Conservation (phyloP, 768 basidiomycete species). For the Podaxis pistillaris region DNA sequence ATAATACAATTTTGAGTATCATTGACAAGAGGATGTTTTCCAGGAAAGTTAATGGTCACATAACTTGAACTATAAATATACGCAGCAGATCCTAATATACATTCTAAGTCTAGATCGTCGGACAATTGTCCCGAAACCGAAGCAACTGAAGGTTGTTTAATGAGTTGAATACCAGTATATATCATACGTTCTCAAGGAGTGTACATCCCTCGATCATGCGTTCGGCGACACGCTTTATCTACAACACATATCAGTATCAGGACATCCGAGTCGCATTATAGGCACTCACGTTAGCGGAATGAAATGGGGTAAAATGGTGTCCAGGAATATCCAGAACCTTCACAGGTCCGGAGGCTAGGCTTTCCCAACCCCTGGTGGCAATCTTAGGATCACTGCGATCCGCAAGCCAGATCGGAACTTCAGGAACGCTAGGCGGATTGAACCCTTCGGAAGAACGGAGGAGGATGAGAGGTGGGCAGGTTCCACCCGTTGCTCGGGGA, state of each 20-base stretch:
- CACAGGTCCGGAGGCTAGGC: conserved; percentile 33
- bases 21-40: too few relatives aligned
- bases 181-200: conserved; percentile 5
- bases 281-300: conserved; percentile 42
- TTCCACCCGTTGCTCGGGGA: conserved; percentile 22
- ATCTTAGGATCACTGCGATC: conserved; percentile 36
- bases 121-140: too few relatives aligned
- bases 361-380: conserved; percentile 47
- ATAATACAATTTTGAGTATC: too few relatives aligned
- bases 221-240: conserved; percentile 31
- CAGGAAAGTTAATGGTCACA: too few relatives aligned
- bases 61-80: too few relatives aligned
- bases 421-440: conserved; percentile 25
- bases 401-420: conserved; percentile 52
- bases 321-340: conserved; percentile 59
- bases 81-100: too few relatives aligned
- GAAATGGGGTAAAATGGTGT: conserved; percentile 63
- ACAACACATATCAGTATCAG: not conserved
- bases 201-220: conserved; percentile 25
- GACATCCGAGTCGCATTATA: not conserved
- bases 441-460: conserved; percentile 54
- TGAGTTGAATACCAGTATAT: not conserved
- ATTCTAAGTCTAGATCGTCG: too few relatives aligned
- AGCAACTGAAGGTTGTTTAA: too few relatives aligned
- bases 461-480: conserved; percentile 40